phyloP scores from a whole-genome alignment of 352 stramenopile species.

The Phytophthora vignae region DNA sequence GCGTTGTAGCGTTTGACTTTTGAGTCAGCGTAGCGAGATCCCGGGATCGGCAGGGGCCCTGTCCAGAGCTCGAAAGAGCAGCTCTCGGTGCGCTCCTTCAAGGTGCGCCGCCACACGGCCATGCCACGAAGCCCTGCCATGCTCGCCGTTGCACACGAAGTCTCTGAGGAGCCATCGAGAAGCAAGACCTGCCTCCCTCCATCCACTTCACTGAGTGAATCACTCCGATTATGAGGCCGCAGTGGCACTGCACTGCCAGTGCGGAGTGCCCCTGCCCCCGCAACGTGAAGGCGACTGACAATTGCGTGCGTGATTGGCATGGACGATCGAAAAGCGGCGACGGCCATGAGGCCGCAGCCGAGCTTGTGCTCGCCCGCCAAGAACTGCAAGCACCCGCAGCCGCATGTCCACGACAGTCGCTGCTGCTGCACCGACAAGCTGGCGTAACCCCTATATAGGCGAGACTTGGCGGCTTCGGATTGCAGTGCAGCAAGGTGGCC shows the following conservation, averaged over 20 bases:
- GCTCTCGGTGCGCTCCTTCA: conserved; percentile 20
- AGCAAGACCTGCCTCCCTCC: neutral
- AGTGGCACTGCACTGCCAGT: too few species aligned
- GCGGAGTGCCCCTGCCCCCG: neutral
- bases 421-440: neutral
- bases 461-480: too few species aligned
- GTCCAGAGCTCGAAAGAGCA: conserved; percentile 2
- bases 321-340: conserved; percentile 17
- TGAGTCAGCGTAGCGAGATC: neutral
- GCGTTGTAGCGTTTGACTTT: conserved; percentile 1
- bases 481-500: neutral
- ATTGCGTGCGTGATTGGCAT: conserved; percentile 20
- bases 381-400: neutral
- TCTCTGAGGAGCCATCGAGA: neutral
- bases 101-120: conserved; percentile 9
- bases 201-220: too few species aligned
- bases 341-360: neutral
- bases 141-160: conserved; percentile 13
- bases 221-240: neutral
- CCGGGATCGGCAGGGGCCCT: conserved; percentile 2
- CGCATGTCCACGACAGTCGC: neutral
- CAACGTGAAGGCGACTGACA: conserved; percentile 18
- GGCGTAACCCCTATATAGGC: neutral
- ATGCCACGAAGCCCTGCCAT: conserved; percentile 15
- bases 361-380: neutral